Evolutionary conservation across 2,329 filamentous ascomycete genomes (phyloP).

Genomic region (Zymoseptoria ardabiliae): DNA sequence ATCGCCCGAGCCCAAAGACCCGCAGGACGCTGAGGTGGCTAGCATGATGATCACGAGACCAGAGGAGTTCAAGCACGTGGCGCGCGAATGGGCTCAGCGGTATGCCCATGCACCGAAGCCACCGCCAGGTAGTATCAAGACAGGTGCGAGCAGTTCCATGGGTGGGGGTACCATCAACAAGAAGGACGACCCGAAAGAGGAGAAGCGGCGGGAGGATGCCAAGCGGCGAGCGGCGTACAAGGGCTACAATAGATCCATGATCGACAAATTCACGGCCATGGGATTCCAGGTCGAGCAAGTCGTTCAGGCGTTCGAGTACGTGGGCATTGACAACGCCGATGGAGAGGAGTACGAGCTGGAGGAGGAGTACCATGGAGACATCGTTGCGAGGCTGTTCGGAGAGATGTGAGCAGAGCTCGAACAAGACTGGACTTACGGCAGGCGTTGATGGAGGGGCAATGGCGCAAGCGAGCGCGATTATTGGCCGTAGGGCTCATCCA

Average conservation of each 20-base stretch:
- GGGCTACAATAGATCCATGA: constrained; percentile 76
- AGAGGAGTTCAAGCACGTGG: constrained; percentile 69
- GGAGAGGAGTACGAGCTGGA: constrained; percentile 81
- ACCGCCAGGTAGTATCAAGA: constrained; percentile 41
- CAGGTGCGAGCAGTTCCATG: constrained; percentile 20
- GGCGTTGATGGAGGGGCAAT: neutral
- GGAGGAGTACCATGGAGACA: constrained; percentile 81
- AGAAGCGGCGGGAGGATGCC: constrained; percentile 48
- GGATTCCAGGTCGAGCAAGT: constrained; percentile 85
- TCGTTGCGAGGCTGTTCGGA: constrained; percentile 76
- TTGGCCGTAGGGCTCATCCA: too few relatives aligned
- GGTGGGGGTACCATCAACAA: constrained; percentile 7
- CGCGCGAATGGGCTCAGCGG: constrained; percentile 82
- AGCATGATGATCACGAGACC: constrained; percentile 77
- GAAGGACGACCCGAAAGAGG: constrained; percentile 37
- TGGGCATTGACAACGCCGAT: constrained; percentile 70
- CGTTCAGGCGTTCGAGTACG: constrained; percentile 71
- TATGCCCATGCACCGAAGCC: constrained; percentile 68
- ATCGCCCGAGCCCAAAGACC: constrained; percentile 89
- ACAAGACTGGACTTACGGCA: neutral
- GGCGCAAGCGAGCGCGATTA: too few relatives aligned
- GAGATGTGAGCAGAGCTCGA: constrained; percentile 50
- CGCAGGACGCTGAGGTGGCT: constrained; percentile 92
- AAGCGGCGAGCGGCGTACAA: constrained; percentile 55
- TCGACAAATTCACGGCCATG: constrained; percentile 82